Conservation (phyloP, 139 green algal species). For the Diplosphaera chodatii region DNA sequence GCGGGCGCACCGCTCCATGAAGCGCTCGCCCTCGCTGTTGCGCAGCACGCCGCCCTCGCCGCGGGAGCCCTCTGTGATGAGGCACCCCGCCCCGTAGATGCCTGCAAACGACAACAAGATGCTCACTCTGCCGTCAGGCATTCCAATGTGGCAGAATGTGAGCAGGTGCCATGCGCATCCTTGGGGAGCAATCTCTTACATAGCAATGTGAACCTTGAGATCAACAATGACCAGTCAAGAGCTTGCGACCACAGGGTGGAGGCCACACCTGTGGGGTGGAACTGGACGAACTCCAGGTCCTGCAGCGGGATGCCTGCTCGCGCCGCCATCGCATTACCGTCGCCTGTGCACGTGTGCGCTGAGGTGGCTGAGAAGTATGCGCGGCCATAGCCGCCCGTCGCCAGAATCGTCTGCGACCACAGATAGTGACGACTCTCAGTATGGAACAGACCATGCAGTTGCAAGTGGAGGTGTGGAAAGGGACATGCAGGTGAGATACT, state of each 20-base stretch:
- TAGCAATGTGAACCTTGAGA: too few relatives aligned
- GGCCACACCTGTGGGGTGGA: slow-evolving; percentile 93
- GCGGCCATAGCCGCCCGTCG: slow-evolving; percentile 94
- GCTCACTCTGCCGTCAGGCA: too few relatives aligned
- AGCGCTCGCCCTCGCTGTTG: slow-evolving; percentile 96
- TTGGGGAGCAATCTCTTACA: too few relatives aligned
- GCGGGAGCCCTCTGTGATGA: slow-evolving; percentile 96
- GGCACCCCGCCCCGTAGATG: slow-evolving; percentile 97
- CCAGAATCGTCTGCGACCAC: slow-evolving; percentile 87
- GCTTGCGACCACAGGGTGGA: too few relatives aligned
- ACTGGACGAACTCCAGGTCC: slow-evolving; percentile 94
- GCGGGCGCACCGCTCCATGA: slow-evolving; percentile 87
- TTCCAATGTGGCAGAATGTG: too few relatives aligned
- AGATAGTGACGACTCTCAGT: slow-evolving; percentile 5
- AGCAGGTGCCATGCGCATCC: too few relatives aligned
- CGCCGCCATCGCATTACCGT: slow-evolving; percentile 91
- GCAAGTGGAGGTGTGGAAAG: not conserved
- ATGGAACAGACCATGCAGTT: not conserved
- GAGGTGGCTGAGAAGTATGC: slow-evolving; percentile 96
- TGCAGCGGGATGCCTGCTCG: slow-evolving; percentile 91
- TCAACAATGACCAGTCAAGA: too few relatives aligned
- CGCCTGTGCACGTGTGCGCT: slow-evolving; percentile 97
- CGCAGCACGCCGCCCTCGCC: slow-evolving; percentile 95
- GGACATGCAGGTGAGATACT: too few relatives aligned
- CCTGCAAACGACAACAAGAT: slow-evolving; percentile 31